Conservation (phyloP, 352 stramenopile species). For the Phytophthora aleatoria region DNA sequence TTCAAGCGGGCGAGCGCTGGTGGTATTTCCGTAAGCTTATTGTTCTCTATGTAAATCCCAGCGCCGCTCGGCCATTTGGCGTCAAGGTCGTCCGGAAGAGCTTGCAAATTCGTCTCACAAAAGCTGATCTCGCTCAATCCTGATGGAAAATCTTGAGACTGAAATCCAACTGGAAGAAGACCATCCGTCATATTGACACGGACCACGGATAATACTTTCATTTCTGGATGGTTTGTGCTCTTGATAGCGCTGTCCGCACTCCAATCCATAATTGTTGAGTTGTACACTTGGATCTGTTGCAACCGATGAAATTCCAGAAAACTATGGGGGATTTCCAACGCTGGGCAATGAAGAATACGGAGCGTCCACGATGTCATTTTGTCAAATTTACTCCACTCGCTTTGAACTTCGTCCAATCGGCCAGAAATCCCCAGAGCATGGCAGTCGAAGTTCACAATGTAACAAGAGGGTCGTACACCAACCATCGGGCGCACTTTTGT, state of each 20-base stretch:
- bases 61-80: constrained; percentile 21
- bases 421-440: constrained; percentile 7
- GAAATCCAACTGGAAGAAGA: constrained; percentile 35
- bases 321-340: constrained; percentile 30
- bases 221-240: constrained; percentile 18
- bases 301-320: constrained; percentile 37
- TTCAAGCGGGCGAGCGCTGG: constrained; percentile 5
- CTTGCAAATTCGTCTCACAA: constrained; percentile 5
- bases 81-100: constrained; percentile 41
- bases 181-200: constrained; percentile 30
- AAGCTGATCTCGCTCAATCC: constrained; percentile 33
- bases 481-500: constrained; percentile 28
- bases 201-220: constrained; percentile 35
- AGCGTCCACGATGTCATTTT: constrained; percentile 15
- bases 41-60: constrained; percentile 11
- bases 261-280: constrained; percentile 37
- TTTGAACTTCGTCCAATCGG: constrained; percentile 1
- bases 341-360: constrained; percentile 30
- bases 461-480: constrained; percentile 24
- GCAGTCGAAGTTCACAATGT: constrained; percentile 35
- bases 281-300: constrained; percentile 37
- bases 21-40: constrained; percentile 5
- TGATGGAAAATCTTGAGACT: constrained; percentile 32
- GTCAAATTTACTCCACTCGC: constrained; percentile 22
- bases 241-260: constrained; percentile 22